phyloP scores from a whole-genome alignment of 176 grass and related monocot genomes.

The Hordeum marinum region DNA sequence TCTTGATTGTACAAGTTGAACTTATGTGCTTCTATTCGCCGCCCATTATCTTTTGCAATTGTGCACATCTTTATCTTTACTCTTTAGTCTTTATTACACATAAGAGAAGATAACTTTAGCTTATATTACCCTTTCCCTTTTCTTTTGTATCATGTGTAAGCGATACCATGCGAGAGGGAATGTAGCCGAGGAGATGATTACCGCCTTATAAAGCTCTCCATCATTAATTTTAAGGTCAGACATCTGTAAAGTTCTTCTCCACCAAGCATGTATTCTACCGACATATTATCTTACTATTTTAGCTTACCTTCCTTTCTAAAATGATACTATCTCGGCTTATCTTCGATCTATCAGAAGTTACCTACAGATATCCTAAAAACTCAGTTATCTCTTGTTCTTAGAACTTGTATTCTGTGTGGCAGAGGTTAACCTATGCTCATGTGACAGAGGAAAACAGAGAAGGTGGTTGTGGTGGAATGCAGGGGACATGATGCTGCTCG shows the following conservation, averaged over 20 bases:
- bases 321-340: neutral
- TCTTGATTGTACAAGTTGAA: neutral
- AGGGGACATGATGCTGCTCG: slow-evolving; percentile 96
- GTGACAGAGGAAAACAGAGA: slow-evolving; percentile 69
- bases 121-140: neutral
- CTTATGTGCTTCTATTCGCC: neutral
- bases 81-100: slow-evolving; percentile 2
- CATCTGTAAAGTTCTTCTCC: neutral
- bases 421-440: slow-evolving; percentile 6
- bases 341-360: neutral
- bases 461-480: slow-evolving; percentile 82
- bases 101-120: slow-evolving; percentile 2
- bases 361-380: neutral
- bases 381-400: neutral
- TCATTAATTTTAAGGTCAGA: slow-evolving; percentile 88
- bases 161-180: slow-evolving; percentile 91
- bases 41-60: neutral
- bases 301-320: neutral
- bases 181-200: slow-evolving; percentile 96
- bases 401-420: neutral
- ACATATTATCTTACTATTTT: neutral
- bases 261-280: slow-evolving; percentile 20
- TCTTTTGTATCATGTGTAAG: slow-evolving; percentile 38
- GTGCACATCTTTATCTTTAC: neutral
- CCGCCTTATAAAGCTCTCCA: slow-evolving; percentile 82